A percentile compares a stretch with the other conserved stretches of the same genome.
Conservation (phyloP, 139 green algal genomes). For the Limnomonas spitsbergensis region DNA sequence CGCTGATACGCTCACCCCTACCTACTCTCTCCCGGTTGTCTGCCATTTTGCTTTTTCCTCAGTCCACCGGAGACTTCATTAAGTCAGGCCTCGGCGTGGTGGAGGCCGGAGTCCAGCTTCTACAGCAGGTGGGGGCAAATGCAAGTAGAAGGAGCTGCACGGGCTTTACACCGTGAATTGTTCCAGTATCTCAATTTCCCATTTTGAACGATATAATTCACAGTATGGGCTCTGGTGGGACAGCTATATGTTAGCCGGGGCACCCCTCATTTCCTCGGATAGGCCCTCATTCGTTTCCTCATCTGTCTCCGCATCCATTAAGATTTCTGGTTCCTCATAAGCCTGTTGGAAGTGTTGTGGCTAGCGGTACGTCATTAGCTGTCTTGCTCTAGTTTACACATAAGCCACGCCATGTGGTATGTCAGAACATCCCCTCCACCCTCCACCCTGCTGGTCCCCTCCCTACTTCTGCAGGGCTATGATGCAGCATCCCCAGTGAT, state of each 20-base stretch:
- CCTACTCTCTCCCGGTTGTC: not conserved
- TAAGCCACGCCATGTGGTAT: not conserved
- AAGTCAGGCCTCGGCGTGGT: not conserved
- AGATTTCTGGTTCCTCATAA: no score
- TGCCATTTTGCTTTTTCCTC: not conserved
- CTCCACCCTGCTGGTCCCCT: not conserved
- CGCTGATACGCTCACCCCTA: not conserved
- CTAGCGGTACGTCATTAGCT: not conserved
- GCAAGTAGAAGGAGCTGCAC: no score
- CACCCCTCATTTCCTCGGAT: no score
- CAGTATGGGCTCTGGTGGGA: no score
- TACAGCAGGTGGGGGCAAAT: no score
- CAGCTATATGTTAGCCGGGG: no score
- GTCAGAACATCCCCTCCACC: not conserved
- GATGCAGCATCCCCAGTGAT: constrained; percentile 59
- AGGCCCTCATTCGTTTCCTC: no score
- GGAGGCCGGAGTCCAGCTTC: not conserved
- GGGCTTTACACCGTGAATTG: no score
- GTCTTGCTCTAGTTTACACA: constrained; percentile 2
- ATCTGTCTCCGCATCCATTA: no score
- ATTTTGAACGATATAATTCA: no score
- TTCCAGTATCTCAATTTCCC: no score
- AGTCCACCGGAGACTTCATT: not conserved
- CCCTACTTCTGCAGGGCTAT: constrained; percentile 43
- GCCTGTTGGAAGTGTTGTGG: no score